Evolutionary conservation across 345 rosid species (phyloP).

Genomic region (Pugionium dolabratum): DNA sequence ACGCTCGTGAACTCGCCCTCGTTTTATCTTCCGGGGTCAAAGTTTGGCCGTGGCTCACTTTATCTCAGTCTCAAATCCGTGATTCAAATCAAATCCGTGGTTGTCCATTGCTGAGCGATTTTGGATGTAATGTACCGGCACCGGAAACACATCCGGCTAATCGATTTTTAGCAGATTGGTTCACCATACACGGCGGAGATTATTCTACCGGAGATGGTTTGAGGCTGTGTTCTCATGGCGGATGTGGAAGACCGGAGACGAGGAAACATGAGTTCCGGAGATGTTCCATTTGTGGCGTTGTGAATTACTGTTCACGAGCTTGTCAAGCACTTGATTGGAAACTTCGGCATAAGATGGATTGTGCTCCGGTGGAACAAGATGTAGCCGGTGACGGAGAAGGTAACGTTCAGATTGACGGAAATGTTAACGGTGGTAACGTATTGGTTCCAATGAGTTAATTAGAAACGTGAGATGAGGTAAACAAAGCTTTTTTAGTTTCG

Average conservation of each 20-base stretch:
- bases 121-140: conserved; percentile 97
- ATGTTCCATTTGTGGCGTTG: conserved; percentile 92
- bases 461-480: conserved; percentile 29
- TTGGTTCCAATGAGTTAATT: conserved; percentile 35
- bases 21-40: conserved; percentile 53
- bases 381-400: conserved; percentile 57
- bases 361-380: conserved; percentile 65
- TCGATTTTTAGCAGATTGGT: conserved; percentile 81
- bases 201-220: conserved; percentile 54
- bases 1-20: conserved; percentile 82
- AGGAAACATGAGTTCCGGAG: conserved; percentile 88
- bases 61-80: conserved; percentile 45
- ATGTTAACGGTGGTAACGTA: conserved; percentile 42
- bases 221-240: conserved; percentile 75
- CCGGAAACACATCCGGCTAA: conserved; percentile 83
- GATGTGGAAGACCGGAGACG: conserved; percentile 93
- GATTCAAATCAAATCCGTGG: conserved; percentile 44
- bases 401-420: conserved; percentile 47
- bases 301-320: conserved; percentile 94
- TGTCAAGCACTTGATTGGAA: conserved; percentile 99
- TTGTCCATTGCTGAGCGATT: conserved; percentile 85
- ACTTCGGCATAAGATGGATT: conserved; percentile 76
- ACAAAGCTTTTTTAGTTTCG: conserved; percentile 22
- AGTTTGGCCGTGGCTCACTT: conserved; percentile 54
- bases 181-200: conserved; percentile 44